A percentile compares a stretch with the other conserved stretches of the same genome.
phyloP scores from a whole-genome alignment of 2,329 filamentous ascomycete species.

The Sporothrix variecibatus region DNA sequence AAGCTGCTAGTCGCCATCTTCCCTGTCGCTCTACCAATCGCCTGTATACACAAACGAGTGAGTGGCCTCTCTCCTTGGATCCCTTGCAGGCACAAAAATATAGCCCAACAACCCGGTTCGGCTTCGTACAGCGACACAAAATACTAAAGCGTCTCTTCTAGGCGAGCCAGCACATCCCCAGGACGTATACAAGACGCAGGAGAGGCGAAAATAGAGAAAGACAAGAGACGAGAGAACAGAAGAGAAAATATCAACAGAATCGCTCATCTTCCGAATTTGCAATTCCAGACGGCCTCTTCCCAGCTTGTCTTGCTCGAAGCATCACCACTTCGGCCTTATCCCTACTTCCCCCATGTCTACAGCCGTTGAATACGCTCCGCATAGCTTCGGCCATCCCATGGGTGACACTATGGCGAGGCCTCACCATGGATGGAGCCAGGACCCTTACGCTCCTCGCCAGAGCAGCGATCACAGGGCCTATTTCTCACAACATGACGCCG shows the following conservation, averaged over 20 bases:
- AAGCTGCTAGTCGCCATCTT: neutral
- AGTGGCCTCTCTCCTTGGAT: neutral
- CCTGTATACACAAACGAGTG: slow-evolving; percentile 21
- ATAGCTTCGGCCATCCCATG: slow-evolving; percentile 38
- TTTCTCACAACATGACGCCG: slow-evolving; percentile 34
- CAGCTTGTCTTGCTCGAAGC: neutral
- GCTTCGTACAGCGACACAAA: slow-evolving; percentile 26
- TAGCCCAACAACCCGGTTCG: slow-evolving; percentile 28
- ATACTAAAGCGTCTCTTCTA: slow-evolving; percentile 16
- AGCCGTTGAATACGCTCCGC: slow-evolving; percentile 36
- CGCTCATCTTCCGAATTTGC: too few species aligned
- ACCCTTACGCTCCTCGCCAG: slow-evolving; percentile 37
- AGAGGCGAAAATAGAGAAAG: neutral
- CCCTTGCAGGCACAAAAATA: slow-evolving; percentile 10
- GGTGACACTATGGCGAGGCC: slow-evolving; percentile 43
- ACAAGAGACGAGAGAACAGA: too few species aligned
- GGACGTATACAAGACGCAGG: neutral
- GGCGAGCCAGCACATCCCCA: neutral
- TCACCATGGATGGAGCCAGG: slow-evolving; percentile 38
- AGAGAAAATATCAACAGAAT: neutral
- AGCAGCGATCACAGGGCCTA: slow-evolving; percentile 27
- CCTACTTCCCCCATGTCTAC: slow-evolving; percentile 39
- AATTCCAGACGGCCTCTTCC: too few species aligned
- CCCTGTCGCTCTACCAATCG: slow-evolving; percentile 10
- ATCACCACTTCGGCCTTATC: neutral